These are phyloP conservation scores for Candida ascalaphidarum DNA, from an alignment of 805 yeast genomes.

Conservation along the genomic window DNA sequence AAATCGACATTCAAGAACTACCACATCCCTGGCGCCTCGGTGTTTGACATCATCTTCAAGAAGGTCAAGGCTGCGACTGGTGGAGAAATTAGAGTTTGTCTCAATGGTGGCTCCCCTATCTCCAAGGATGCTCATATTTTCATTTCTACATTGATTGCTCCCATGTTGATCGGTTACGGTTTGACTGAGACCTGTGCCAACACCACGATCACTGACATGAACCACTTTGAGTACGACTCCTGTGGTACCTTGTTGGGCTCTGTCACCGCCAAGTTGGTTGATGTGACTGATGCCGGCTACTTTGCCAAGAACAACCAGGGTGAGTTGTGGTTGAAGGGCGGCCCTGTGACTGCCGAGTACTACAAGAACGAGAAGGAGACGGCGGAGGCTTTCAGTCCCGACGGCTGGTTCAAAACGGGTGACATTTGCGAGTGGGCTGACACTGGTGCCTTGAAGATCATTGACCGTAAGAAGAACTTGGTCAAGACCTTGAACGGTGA, in stretches of 20 bases:
- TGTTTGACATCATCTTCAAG: conserved; percentile 77
- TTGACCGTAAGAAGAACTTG: conserved; percentile 93
- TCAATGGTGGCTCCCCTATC: conserved; percentile 93
- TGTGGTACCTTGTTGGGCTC: conserved; percentile 82
- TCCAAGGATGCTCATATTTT: conserved; percentile 77
- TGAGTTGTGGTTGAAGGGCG: conserved; percentile 78
- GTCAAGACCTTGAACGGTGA: conserved; percentile 96
- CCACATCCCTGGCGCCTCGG: conserved; percentile 65
- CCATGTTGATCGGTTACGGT: conserved; percentile 92
- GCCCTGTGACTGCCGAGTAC: conserved; percentile 65
- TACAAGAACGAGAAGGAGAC: conserved; percentile 82
- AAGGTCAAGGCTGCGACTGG: conserved; percentile 93
- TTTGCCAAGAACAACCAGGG: conserved; percentile 88
- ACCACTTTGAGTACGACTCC: conserved; percentile 60
- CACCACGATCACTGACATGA: conserved; percentile 59
- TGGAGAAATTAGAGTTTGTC: conserved; percentile 62
- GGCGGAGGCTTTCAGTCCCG: conserved; percentile 62
- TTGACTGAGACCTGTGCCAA: conserved; percentile 95
- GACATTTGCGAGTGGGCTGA: conserved; percentile 92
- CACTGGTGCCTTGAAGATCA: conserved; percentile 69
- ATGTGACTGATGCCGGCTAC: conserved; percentile 88
- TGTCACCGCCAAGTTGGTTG: conserved; percentile 80
- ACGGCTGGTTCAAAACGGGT: conserved; percentile 95
- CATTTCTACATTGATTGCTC: conserved; percentile 65
- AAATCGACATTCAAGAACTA: conserved; percentile 56